Conservation (phyloP, 805 yeast genomes). For the Candida ascalaphidarum region DNA sequence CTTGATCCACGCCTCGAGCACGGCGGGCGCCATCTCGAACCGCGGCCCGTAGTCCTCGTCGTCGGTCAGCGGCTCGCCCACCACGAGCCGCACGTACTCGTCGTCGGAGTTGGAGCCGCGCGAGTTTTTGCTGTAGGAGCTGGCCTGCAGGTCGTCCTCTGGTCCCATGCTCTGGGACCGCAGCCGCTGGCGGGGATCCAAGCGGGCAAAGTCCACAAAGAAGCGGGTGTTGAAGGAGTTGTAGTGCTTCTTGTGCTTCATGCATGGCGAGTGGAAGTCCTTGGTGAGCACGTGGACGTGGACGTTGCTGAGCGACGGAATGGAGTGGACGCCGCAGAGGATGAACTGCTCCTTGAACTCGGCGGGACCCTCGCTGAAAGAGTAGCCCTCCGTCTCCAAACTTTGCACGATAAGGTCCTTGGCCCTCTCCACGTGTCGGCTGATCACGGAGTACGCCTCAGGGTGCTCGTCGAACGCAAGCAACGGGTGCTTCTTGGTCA, state of each 20-base stretch:
- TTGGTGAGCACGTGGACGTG: conserved; percentile 68
- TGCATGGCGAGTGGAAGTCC: conserved; percentile 45
- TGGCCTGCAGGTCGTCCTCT: too few relatives aligned
- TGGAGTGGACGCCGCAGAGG: conserved; percentile 57
- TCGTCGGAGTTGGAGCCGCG: too few relatives aligned
- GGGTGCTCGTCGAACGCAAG: conserved; percentile 31
- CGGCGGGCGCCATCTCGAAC: neutral
- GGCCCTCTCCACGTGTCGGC: conserved; percentile 29
- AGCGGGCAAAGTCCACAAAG: conserved; percentile 46
- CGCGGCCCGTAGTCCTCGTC: conserved; percentile 5
- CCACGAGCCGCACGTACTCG: too few relatives aligned
- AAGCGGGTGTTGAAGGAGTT: conserved; percentile 62
- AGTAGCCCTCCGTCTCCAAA: conserved; percentile 4
- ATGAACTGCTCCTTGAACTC: conserved; percentile 22
- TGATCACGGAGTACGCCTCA: conserved; percentile 17
- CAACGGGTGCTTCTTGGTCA: conserved; percentile 44
- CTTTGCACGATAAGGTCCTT: conserved; percentile 20
- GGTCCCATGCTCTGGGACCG: neutral
- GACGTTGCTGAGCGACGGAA: conserved; percentile 61
- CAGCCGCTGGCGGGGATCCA: conserved; percentile 15
- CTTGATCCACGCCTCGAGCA: conserved; percentile 8
- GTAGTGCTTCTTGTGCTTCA: conserved; percentile 61
- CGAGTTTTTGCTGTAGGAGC: too few relatives aligned
- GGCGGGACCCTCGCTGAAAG: too few relatives aligned
- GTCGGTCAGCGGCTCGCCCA: conserved; percentile 1